A percentile compares a stretch with the other conserved stretches of the same genome.
These are phyloP conservation scores for Ganoderma sinense DNA, from an alignment of 1,284 basidiomycete genomes.

Conservation along the genomic window DNA sequence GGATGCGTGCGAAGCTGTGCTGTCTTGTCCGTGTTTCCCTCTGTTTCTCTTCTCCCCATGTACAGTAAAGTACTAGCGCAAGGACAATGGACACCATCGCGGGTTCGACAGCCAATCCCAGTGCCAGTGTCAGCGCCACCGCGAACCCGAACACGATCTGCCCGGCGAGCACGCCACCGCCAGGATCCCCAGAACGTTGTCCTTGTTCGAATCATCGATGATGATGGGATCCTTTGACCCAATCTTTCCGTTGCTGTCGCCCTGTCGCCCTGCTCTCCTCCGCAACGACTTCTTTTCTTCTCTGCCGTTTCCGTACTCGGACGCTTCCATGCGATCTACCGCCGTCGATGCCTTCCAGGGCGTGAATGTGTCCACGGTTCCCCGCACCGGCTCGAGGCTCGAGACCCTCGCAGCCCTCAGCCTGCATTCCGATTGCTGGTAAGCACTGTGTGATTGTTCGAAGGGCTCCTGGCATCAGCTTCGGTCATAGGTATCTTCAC, in stretches of 20 bases:
- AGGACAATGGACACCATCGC: constrained; percentile 6
- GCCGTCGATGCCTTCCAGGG: constrained; percentile 9
- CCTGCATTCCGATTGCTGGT: background rate
- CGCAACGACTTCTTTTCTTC: background rate
- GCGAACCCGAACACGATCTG: constrained; percentile 1
- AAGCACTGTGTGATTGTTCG: background rate
- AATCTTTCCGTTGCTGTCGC: background rate
- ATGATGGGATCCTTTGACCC: background rate
- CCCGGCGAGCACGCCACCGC: background rate
- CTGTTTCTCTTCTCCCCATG: background rate
- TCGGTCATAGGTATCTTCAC: background rate
- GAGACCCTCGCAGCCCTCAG: background rate
- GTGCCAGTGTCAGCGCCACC: background rate
- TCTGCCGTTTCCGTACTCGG: background rate
- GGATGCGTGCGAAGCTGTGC: constrained; percentile 21
- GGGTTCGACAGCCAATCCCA: background rate
- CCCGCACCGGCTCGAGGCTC: background rate
- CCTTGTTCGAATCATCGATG: background rate
- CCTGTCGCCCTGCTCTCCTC: background rate
- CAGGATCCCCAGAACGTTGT: constrained; percentile 1
- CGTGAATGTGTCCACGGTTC: background rate
- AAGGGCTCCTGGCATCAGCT: background rate
- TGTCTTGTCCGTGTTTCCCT: too few species aligned
- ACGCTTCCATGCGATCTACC: constrained; percentile 28
- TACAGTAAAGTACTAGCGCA: background rate